Conservation (phyloP, 306 rosid species). For the Vigna hirtella region DNA sequence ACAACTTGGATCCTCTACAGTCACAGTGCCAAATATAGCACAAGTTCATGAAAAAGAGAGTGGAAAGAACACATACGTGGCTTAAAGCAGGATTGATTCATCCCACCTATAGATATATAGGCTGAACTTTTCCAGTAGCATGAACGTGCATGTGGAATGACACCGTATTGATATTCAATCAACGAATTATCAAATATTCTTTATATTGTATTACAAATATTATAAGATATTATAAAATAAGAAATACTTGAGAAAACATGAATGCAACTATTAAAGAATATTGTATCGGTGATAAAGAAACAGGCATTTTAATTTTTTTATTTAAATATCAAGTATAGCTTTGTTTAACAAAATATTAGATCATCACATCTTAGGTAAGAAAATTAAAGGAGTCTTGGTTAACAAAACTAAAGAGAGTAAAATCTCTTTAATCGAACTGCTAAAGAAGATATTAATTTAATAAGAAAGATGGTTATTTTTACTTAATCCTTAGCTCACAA, state of each 20-base stretch:
- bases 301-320: no score
- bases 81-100: not conserved
- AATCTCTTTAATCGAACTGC: not conserved
- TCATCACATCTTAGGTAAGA: no score
- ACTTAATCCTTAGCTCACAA: not conserved
- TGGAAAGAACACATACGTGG: not conserved
- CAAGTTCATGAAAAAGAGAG: not conserved
- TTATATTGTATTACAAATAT: not conserved
- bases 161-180: conserved; percentile 4
- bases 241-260: no score
- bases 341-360: no score
- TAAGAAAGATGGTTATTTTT: not conserved
- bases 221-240: not conserved
- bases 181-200: not conserved
- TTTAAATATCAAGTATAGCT: no score
- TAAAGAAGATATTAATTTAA: no score
- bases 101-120: not conserved
- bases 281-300: no score
- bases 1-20: no score
- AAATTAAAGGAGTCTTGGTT: no score
- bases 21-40: no score
- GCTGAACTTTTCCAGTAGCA: not conserved
- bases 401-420: not conserved
- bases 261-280: no score
- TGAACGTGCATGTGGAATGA: not conserved